Percentiles rank a stretch among this genome's conserved stretches.
Evolutionary conservation across 768 basidiomycete species (phyloP).

Genomic region (Boletus patriciae): DNA sequence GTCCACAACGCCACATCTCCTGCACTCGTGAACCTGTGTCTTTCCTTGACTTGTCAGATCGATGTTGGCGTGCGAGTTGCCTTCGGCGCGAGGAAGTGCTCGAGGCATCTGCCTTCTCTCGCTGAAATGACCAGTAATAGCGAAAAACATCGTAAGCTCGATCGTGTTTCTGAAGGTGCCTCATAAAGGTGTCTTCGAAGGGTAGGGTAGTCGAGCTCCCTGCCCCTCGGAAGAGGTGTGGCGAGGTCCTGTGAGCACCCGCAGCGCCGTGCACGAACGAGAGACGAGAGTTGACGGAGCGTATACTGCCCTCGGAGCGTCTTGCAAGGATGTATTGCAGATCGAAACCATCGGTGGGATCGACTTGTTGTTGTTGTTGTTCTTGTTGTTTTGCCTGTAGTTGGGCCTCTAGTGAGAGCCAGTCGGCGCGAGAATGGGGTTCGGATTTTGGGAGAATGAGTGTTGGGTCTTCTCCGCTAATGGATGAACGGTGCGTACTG

Average conservation of each 20-base stretch:
- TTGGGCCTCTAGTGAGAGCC: slow-evolving; percentile 51
- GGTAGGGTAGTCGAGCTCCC: slow-evolving; percentile 38
- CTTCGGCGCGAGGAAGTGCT: slow-evolving; percentile 26
- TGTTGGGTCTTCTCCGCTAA: slow-evolving; percentile 20
- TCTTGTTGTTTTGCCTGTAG: slow-evolving; percentile 23
- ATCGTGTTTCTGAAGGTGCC: slow-evolving; percentile 39
- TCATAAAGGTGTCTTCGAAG: slow-evolving; percentile 42
- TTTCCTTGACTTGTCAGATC: slow-evolving; percentile 14
- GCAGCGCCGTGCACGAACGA: slow-evolving; percentile 17
- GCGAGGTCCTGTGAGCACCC: slow-evolving; percentile 22
- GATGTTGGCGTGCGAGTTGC: slow-evolving; percentile 16
- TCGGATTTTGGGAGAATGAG: slow-evolving; percentile 49
- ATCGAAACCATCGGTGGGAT: slow-evolving; percentile 43
- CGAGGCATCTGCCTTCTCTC: slow-evolving; percentile 46
- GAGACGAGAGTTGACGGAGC: slow-evolving; percentile 27
- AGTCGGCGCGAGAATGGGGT: slow-evolving; percentile 44
- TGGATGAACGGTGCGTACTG: slow-evolving; percentile 20
- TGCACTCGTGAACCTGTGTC: slow-evolving; percentile 34
- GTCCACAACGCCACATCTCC: slow-evolving; percentile 67
- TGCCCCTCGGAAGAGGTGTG: slow-evolving; percentile 28
- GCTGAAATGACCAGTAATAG: slow-evolving; percentile 59
- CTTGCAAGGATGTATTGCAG: slow-evolving; percentile 42
- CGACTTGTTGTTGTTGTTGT: background rate
- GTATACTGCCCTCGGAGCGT: slow-evolving; percentile 35
- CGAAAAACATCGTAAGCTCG: slow-evolving; percentile 44